phyloP scores from a whole-genome alignment of 2,329 filamentous ascomycete genomes.

The Pseudocercospora eumusae region DNA sequence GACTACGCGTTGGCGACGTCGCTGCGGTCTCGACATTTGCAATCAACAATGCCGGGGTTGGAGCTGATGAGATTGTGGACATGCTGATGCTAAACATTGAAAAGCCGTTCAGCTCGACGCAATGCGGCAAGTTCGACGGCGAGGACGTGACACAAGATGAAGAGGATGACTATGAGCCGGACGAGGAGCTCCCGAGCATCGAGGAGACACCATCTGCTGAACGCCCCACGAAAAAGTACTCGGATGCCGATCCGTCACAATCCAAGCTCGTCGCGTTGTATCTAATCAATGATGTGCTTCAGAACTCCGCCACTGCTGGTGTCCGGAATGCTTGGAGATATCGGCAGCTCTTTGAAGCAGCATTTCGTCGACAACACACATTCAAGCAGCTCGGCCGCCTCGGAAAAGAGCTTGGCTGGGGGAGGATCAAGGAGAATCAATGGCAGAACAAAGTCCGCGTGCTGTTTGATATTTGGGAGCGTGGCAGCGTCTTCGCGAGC shows the following conservation, averaged over 20 bases:
- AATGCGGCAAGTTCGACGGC: constrained; percentile 64
- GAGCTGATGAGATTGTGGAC: constrained; percentile 88
- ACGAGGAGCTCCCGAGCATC: constrained; percentile 39
- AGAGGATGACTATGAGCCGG: constrained; percentile 44
- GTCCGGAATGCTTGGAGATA: constrained; percentile 87
- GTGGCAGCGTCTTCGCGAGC: constrained; percentile 67
- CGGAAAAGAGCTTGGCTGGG: constrained; percentile 73
- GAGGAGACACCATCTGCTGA: constrained; percentile 39
- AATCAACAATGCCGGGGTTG: constrained; percentile 79
- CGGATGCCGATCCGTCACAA: constrained; percentile 64
- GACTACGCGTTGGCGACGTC: constrained; percentile 79
- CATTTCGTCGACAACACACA: constrained; percentile 65
- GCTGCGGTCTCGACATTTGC: constrained; percentile 85
- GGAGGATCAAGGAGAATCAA: constrained; percentile 77
- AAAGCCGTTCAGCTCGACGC: constrained; percentile 70
- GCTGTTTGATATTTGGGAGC: constrained; percentile 69
- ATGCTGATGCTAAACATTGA: constrained; percentile 81
- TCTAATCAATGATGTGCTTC: constrained; percentile 76
- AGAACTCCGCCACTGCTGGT: constrained; percentile 71
- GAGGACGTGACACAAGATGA: constrained; percentile 43
- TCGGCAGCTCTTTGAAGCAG: constrained; percentile 73
- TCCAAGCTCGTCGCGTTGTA: constrained; percentile 81
- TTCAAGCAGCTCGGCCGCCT: constrained; percentile 76
- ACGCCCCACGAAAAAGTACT: constrained; percentile 42
- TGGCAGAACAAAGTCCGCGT: constrained; percentile 75